A percentile compares a stretch with the other conserved stretches of the same genome.
Conservation (phyloP, 208 protist species). For the Acanthamoeba divionensis region DNA sequence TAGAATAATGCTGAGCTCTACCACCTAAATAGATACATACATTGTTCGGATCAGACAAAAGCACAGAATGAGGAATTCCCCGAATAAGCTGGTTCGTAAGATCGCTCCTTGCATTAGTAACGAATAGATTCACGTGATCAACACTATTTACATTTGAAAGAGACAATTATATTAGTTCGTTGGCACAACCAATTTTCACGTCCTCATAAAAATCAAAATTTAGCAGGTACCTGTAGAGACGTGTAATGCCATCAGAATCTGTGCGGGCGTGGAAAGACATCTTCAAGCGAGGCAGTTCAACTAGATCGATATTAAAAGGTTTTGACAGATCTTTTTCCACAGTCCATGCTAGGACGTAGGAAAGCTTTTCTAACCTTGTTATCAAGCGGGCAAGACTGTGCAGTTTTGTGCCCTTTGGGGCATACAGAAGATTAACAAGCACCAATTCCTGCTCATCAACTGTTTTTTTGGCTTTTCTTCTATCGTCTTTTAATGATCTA, state of each 20-base stretch:
- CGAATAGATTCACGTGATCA: slow-evolving; percentile 56
- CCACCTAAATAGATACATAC: slow-evolving; percentile 2
- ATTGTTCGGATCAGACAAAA: slow-evolving; percentile 62
- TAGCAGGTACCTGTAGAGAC: slow-evolving; percentile 70
- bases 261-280: slow-evolving; percentile 81
- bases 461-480: slow-evolving; percentile 45
- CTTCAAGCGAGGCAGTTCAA: slow-evolving; percentile 90
- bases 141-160: not conserved
- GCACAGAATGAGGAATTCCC: slow-evolving; percentile 63
- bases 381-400: slow-evolving; percentile 69
- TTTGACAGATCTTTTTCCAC: slow-evolving; percentile 9
- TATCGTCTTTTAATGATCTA: slow-evolving; percentile 7
- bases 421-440: slow-evolving; percentile 75
- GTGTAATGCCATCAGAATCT: slow-evolving; percentile 70
- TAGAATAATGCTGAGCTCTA: no score
- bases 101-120: slow-evolving; percentile 51
- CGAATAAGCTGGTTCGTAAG: slow-evolving; percentile 48
- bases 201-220: not conserved
- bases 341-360: slow-evolving; percentile 88
- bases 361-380: slow-evolving; percentile 83
- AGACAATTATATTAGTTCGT: not conserved
- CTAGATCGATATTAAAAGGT: slow-evolving; percentile 69
- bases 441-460: slow-evolving; percentile 65
- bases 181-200: not conserved
- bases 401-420: slow-evolving; percentile 58